These are phyloP conservation scores for Adansonia rubrostipa DNA, from an alignment of 441 rosid species.

Conservation along the genomic window DNA sequence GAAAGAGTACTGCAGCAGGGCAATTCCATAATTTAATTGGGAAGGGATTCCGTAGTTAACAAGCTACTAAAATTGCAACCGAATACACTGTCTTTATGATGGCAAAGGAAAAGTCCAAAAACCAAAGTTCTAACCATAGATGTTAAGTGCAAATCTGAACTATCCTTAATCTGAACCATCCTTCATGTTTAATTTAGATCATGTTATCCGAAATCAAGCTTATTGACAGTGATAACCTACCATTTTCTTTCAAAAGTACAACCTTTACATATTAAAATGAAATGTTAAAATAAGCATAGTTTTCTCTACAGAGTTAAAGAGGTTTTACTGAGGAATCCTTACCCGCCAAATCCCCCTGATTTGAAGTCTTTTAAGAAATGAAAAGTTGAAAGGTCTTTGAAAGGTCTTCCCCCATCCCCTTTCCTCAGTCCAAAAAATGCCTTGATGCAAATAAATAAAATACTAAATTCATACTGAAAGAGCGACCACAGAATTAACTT, in stretches of 20 bases:
- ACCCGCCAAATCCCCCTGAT: slow-evolving; percentile 2
- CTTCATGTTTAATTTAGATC: slow-evolving; percentile 5
- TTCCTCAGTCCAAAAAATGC: slow-evolving; percentile 14
- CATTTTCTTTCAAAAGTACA: slow-evolving; percentile 6
- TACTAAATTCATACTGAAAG: background rate
- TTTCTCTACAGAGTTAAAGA: background rate
- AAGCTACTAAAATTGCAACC: slow-evolving; percentile 1
- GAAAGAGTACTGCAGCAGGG: slow-evolving; percentile 26
- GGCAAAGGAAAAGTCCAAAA: slow-evolving; percentile 10
- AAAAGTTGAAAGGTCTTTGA: slow-evolving; percentile 2
- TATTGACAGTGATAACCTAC: background rate
- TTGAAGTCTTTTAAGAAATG: background rate
- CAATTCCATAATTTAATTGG: slow-evolving; percentile 20
- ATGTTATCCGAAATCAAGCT: slow-evolving; percentile 9
- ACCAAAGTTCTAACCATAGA: slow-evolving; percentile 1
- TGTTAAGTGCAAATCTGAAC: slow-evolving; percentile 12
- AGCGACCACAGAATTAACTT: slow-evolving; percentile 10
- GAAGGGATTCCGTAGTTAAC: slow-evolving; percentile 2
- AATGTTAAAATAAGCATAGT: background rate
- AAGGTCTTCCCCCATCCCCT: slow-evolving; percentile 12
- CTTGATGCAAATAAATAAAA: background rate
- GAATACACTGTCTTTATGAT: background rate
- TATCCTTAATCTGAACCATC: background rate
- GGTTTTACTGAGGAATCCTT: slow-evolving; percentile 10
- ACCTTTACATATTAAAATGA: slow-evolving; percentile 7